Conservation (phyloP, 2,329 filamentous ascomycete genomes). For the Nemania sp. region DNA sequence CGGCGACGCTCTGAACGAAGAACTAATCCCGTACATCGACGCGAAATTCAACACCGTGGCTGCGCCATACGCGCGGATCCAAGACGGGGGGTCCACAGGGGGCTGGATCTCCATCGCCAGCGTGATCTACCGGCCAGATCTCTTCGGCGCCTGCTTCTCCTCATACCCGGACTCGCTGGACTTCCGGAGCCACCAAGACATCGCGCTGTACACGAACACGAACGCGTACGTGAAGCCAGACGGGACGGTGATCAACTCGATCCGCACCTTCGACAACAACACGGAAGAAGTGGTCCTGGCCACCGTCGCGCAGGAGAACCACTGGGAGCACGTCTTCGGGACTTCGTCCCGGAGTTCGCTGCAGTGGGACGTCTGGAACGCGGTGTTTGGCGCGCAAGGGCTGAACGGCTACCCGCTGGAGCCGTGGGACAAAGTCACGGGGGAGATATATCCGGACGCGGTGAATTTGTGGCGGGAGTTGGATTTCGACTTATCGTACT, state of each 20-base stretch:
- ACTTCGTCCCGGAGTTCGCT: slow-evolving; percentile 28
- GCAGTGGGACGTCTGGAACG: slow-evolving; percentile 33
- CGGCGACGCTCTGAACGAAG: slow-evolving; percentile 32
- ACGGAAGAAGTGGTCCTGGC: slow-evolving; percentile 19
- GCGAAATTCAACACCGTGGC: slow-evolving; percentile 27
- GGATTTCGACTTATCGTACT: slow-evolving; percentile 27
- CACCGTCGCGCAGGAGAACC: slow-evolving; percentile 29
- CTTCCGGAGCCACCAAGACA: slow-evolving; percentile 29
- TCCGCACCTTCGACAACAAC: slow-evolving; percentile 18
- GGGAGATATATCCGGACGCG: slow-evolving; percentile 28
- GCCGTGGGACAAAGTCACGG: slow-evolving; percentile 33
- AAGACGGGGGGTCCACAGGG: slow-evolving; percentile 31
- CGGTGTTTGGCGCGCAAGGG: slow-evolving; percentile 30
- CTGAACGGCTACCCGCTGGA: slow-evolving; percentile 30
- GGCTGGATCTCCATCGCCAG: slow-evolving; percentile 30
- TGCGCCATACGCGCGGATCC: slow-evolving; percentile 29
- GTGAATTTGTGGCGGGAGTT: slow-evolving; percentile 29
- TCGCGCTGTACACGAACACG: slow-evolving; percentile 27
- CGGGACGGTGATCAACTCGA: slow-evolving; percentile 23
- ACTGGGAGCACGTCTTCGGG: slow-evolving; percentile 33
- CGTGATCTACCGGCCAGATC: slow-evolving; percentile 28
- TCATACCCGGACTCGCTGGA: slow-evolving; percentile 31
- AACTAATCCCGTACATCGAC: slow-evolving; percentile 30
- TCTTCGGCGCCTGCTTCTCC: slow-evolving; percentile 33
- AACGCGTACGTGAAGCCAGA: slow-evolving; percentile 27